A percentile compares a stretch with the other conserved stretches of the same genome.
Conservation (phyloP, 1,139 yeast species). For the Geotrichum aggregatum region DNA sequence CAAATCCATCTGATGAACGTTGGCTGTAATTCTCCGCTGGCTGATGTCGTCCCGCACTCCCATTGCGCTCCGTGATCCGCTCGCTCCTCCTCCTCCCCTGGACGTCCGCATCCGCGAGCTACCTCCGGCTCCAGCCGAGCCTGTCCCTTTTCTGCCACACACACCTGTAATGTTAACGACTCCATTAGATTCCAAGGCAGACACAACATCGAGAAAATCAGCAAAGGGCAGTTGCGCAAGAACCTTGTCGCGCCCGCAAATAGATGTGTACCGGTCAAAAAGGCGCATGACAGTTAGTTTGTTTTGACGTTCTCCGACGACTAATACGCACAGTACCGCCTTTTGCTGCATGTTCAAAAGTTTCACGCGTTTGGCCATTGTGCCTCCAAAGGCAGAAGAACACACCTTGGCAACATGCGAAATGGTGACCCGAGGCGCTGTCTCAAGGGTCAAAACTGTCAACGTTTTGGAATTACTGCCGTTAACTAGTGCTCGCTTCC, state of each 20-base stretch:
- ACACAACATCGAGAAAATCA: conserved; percentile 75
- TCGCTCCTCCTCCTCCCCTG: conserved; percentile 24
- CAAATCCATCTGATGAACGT: conserved; percentile 44
- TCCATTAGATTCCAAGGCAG: conserved; percentile 67
- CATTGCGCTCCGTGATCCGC: conserved; percentile 23
- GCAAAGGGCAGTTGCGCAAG: conserved; percentile 58
- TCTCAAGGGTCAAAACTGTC: conserved; percentile 17
- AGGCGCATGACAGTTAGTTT: conserved; percentile 54
- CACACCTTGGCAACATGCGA: conserved; percentile 79
- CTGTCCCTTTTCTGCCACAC: conserved; percentile 27
- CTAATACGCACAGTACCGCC: conserved; percentile 43
- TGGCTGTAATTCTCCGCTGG: conserved; percentile 38
- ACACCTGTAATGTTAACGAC: conserved; percentile 42
- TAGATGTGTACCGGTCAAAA: conserved; percentile 52
- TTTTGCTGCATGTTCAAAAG: conserved; percentile 75
- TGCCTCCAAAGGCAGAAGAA: conserved; percentile 48
- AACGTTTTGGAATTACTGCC: conserved; percentile 9
- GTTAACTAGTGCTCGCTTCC: conserved; percentile 16
- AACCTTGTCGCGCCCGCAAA: conserved; percentile 45
- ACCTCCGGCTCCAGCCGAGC: conserved; percentile 25
- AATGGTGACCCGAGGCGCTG: conserved; percentile 58
- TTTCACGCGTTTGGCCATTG: conserved; percentile 47
- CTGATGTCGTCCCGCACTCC: conserved; percentile 41
- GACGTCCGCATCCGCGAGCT: conserved; percentile 8
- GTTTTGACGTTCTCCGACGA: conserved; percentile 5